A percentile compares a stretch with the other conserved stretches of the same genome.
phyloP scores from a whole-genome alignment of 768 basidiomycete species.

The Calocera cornea region DNA sequence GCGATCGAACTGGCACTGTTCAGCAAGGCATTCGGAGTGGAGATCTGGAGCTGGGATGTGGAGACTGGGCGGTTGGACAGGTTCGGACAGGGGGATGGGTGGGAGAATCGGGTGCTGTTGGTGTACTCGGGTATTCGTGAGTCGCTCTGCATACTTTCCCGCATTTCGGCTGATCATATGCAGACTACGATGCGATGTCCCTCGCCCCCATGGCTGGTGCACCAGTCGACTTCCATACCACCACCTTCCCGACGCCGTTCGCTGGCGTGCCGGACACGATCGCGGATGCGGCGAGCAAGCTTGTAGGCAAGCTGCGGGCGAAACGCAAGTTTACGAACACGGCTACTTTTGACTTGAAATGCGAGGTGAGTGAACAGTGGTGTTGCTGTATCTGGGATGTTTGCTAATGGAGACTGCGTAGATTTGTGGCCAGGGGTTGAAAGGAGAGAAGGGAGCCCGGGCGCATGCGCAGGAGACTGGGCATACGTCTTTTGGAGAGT shows the following conservation, averaged over 20 bases:
- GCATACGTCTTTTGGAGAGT: conserved; percentile 74
- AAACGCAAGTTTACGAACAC: conserved; percentile 87
- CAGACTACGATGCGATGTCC: conserved; percentile 77
- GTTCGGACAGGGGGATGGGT: conserved; percentile 44
- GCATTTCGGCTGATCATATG: not conserved
- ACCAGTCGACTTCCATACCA: conserved; percentile 80
- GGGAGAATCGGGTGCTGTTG: conserved; percentile 44
- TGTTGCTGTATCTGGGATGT: not conserved
- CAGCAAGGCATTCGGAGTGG: conserved; percentile 64
- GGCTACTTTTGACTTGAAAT: conserved; percentile 77
- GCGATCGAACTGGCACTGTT: conserved; percentile 79
- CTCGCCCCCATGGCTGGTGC: conserved; percentile 65
- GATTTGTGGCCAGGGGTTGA: conserved; percentile 73
- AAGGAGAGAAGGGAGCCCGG: conserved; percentile 87
- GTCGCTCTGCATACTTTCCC: conserved; percentile 7
- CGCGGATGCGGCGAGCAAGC: conserved; percentile 48
- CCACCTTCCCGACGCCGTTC: conserved; percentile 50
- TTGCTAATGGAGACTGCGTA: conserved; percentile 18
- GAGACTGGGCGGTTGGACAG: conserved; percentile 81
- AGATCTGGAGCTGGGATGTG: conserved; percentile 83
- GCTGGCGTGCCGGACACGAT: conserved; percentile 39
- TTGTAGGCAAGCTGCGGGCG: conserved; percentile 57
- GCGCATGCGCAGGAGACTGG: conserved; percentile 79
- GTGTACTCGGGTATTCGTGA: conserved; percentile 81
- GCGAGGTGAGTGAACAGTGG: conserved; percentile 44